Evolutionary conservation across 1,139 yeast species (phyloP).

Genomic region (Zygosaccharomyces sapae): DNA sequence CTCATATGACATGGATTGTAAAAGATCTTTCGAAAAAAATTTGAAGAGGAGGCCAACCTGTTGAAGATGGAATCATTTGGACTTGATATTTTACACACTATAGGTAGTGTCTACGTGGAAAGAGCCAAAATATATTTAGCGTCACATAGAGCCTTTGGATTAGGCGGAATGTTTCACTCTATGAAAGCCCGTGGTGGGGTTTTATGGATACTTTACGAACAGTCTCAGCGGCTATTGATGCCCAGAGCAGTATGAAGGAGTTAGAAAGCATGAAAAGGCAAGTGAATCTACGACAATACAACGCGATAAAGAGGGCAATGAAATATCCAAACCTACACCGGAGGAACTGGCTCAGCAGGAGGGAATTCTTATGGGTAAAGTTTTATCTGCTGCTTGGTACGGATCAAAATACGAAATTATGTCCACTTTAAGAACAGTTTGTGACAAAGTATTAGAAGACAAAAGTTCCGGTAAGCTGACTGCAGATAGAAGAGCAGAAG

Average conservation of each 20-base stretch:
- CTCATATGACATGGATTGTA: conserved; percentile 64
- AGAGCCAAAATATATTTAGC: conserved; percentile 58
- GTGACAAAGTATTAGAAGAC: conserved; percentile 73
- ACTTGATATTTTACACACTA: conserved; percentile 78
- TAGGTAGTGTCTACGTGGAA: conserved; percentile 71
- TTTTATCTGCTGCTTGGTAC: conserved; percentile 93
- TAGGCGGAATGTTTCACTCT: conserved; percentile 80
- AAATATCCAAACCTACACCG: conserved; percentile 54
- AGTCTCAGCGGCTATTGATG: conserved; percentile 81
- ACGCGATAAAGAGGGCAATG: conserved; percentile 48
- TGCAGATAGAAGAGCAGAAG: conserved; percentile 75
- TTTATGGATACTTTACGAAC: conserved; percentile 84
- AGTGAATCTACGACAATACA: conserved; percentile 39
- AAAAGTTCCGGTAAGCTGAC: conserved; percentile 49
- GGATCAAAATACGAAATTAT: conserved; percentile 89
- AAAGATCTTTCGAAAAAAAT: conserved; percentile 65
- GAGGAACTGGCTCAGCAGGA: conserved; percentile 87
- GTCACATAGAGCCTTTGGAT: conserved; percentile 72
- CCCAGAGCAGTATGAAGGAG: conserved; percentile 84
- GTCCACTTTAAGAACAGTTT: conserved; percentile 80
- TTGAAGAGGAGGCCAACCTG: conserved; percentile 78
- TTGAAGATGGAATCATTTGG: conserved; percentile 95
- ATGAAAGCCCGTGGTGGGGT: conserved; percentile 85
- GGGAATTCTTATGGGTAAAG: conserved; percentile 80
- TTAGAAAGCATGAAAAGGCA: conserved; percentile 63